A percentile compares a stretch with the other conserved stretches of the same genome.
These are phyloP conservation scores for Ophiocordyceps unilateralis DNA, from an alignment of 2,329 filamentous ascomycete genomes.

Conservation along the genomic window DNA sequence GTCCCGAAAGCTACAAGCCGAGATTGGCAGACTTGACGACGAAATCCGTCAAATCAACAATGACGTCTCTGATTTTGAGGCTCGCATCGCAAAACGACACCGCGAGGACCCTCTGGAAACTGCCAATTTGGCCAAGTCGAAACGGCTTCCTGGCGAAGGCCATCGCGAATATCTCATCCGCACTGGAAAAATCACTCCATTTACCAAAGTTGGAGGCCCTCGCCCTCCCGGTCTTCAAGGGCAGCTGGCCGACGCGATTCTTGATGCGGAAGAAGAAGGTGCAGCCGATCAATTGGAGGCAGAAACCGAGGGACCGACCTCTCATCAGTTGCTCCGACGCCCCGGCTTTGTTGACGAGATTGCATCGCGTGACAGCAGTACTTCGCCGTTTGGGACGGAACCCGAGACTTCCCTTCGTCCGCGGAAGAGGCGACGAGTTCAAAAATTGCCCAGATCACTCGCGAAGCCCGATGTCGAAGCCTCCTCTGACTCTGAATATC, in stretches of 20 bases:
- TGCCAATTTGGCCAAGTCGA: slow-evolving; percentile 28
- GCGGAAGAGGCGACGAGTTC: slow-evolving; percentile 34
- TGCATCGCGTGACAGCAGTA: slow-evolving; percentile 1
- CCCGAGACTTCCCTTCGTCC: slow-evolving; percentile 41
- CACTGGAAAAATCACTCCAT: slow-evolving; percentile 94
- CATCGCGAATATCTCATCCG: slow-evolving; percentile 81
- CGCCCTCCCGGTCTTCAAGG: slow-evolving; percentile 44
- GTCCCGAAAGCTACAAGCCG: slow-evolving; percentile 40
- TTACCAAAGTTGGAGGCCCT: slow-evolving; percentile 59
- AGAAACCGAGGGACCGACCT: slow-evolving; percentile 32
- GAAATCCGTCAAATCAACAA: slow-evolving; percentile 47
- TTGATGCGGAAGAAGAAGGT: slow-evolving; percentile 66
- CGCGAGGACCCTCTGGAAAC: slow-evolving; percentile 29
- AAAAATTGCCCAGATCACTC: slow-evolving; percentile 19
- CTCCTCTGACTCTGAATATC: slow-evolving; percentile 14
- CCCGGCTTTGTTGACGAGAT: slow-evolving; percentile 45
- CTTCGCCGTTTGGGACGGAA: slow-evolving; percentile 15
- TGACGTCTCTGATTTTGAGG: slow-evolving; percentile 66
- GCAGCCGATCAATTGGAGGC: slow-evolving; percentile 22
- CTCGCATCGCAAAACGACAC: slow-evolving; percentile 63
- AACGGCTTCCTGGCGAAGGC: slow-evolving; percentile 60
- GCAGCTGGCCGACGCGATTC: slow-evolving; percentile 57
- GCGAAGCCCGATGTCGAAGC: slow-evolving; percentile 27
- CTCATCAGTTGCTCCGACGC: slow-evolving; percentile 55
- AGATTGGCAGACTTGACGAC: slow-evolving; percentile 48